A percentile compares a stretch with the other conserved stretches of the same genome.
Evolutionary conservation across 345 rosid species (phyloP).

Genomic region (Hirschfeldia incana): DNA sequence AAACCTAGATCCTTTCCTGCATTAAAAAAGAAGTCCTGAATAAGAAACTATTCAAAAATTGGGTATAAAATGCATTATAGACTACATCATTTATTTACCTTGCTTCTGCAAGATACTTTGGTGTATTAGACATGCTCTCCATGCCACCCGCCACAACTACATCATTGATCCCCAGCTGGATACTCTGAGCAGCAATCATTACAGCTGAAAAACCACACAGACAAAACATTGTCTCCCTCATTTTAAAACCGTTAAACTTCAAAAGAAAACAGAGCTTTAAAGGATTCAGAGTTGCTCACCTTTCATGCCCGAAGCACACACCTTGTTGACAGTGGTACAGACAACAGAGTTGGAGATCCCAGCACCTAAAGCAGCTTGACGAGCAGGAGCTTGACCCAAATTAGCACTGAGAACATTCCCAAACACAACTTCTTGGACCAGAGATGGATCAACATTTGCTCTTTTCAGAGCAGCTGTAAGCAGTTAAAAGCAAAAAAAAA

Average conservation of each 20-base stretch:
- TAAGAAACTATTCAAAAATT: too few species aligned
- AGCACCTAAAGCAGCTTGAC: slow-evolving; percentile 97
- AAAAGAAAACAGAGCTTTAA: not conserved
- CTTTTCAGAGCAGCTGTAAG: slow-evolving; percentile 83
- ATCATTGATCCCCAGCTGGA: slow-evolving; percentile 90
- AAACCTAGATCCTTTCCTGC: slow-evolving; percentile 95
- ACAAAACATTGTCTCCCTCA: not conserved
- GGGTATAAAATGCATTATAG: not conserved
- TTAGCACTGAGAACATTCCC: slow-evolving; percentile 97
- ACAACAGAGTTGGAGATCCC: slow-evolving; percentile 85
- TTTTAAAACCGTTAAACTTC: not conserved
- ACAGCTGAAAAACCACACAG: slow-evolving; percentile 59
- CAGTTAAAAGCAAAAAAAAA: slow-evolving; percentile 16
- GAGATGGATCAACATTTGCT: slow-evolving; percentile 84
- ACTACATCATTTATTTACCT: slow-evolving; percentile 49
- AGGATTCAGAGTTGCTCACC: slow-evolving; percentile 43
- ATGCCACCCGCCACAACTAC: slow-evolving; percentile 97
- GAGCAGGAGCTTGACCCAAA: slow-evolving; percentile 98
- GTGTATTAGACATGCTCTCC: slow-evolving; percentile 98
- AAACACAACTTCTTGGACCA: slow-evolving; percentile 88
- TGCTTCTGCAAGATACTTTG: slow-evolving; percentile 89
- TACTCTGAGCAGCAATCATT: slow-evolving; percentile 91
- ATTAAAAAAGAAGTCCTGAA: not conserved
- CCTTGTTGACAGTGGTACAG: slow-evolving; percentile 93
- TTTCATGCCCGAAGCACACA: slow-evolving; percentile 99